Conservation (phyloP, 306 rosid genomes). For the Cucumis melo region DNA sequence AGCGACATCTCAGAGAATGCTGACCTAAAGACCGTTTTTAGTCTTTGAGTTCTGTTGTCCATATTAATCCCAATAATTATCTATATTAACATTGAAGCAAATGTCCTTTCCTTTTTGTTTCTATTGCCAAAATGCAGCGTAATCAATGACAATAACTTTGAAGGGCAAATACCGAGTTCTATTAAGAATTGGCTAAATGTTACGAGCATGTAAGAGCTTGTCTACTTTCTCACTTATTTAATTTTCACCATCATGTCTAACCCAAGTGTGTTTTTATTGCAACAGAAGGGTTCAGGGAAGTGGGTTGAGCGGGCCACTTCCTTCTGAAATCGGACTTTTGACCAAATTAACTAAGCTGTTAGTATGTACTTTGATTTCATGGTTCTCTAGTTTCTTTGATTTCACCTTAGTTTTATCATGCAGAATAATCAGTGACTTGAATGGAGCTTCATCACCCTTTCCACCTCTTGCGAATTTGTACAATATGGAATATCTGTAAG, state of each 20-base stretch:
- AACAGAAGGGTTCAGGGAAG: slow-evolving; percentile 43
- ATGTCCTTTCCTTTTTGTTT: too few species aligned
- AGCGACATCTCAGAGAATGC: slow-evolving; percentile 28
- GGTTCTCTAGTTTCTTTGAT: too few species aligned
- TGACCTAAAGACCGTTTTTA: not conserved
- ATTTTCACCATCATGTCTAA: too few species aligned
- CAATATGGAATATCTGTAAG: too few species aligned
- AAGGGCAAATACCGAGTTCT: slow-evolving; percentile 40
- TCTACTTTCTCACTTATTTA: too few species aligned
- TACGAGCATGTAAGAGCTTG: slow-evolving; percentile 22
- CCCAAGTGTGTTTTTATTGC: too few species aligned
- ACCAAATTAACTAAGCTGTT: too few species aligned
- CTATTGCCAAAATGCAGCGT: slow-evolving; percentile 26
- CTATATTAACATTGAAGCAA: too few species aligned
- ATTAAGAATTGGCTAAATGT: slow-evolving; percentile 41
- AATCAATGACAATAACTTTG: slow-evolving; percentile 36
- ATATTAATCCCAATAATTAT: too few species aligned
- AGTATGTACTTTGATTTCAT: too few species aligned
- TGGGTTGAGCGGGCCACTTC: slow-evolving; percentile 66
- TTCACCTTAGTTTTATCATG: not conserved
- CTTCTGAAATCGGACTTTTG: slow-evolving; percentile 28
- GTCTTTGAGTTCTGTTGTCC: too few species aligned
- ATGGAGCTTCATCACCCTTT: slow-evolving; percentile 27
- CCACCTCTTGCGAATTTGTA: slow-evolving; percentile 18
- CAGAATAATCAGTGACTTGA: slow-evolving; percentile 70